Base-by-base conservation (phyloP, 495 filamentous ascomycete genomes). In the Podospora pseudocomata region DNA sequence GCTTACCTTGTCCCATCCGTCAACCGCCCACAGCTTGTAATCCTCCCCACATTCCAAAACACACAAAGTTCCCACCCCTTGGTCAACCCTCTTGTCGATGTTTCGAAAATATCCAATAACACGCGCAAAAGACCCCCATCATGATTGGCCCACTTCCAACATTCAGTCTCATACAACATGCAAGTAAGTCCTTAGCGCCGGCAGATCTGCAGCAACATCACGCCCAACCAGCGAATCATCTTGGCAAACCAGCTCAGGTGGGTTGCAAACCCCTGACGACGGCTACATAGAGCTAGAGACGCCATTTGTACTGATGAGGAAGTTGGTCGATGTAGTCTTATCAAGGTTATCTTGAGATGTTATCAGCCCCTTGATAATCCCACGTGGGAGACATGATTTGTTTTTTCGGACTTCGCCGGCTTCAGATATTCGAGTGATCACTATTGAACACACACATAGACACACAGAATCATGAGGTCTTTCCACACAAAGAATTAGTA, bases 201-300 rank as follows among this genome's bases (percentile, higher is more conserved):
- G 59, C 59, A 61, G 59, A 61, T 61, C 59, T 61, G 59, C 59
- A 61, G 39, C 9, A 49, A 16, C 5, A 49, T 18, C 39, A 49
- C 39, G 39, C 39, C 15, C 39, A 49, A 11, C 39, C 39, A 49
- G 39, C 39, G 39, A 49, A 49, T 49, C 39, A 49, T 49, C 39
- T 49, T 49, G 39, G 39, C 39, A 49, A 49, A 49, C 9, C 39
- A 11, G 9, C 15, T 13, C 39, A 49, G 39, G 39, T 49, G 39
- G 39, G 39, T 16, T 49, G 39, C 39, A 5, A 49, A 49, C 39
- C 39, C 39, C 13, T 49, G 39, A 49, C 39, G 13, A 13, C 9
- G 13, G 9, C 15, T 16, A 49, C 39, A 49, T 49, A 49, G 39
- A 49, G 39, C 39, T 49, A 49, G 39, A 49, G 39, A 49, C 15